Base-by-base conservation (phyloP, 768 basidiomycete genomes). In the Lanmaoa pseudosensibilis region DNA sequence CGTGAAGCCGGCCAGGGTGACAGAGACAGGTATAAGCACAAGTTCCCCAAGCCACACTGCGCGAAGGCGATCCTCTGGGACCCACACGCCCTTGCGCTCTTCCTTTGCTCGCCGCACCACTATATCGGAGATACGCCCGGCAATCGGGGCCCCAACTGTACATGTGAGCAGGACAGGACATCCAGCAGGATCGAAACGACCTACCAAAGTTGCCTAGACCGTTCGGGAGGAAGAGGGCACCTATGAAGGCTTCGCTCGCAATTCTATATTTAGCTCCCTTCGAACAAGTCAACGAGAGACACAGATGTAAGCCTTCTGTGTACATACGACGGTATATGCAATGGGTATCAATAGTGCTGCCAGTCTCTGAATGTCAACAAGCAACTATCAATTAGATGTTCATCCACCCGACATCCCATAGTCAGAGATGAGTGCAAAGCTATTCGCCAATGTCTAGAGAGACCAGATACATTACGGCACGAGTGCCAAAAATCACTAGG, bases 11-110 rank as follows among this genome's bases (percentile, higher is more conserved):
- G 75, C 77, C 0, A 71, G 48, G 0, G 82, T 64, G 3, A 84
- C 67, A 1, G 85, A 81, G 1, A 84, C 27, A 0, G 87, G 89
- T 4, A 80, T 73, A 30, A 87, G 70, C 18, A 81, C 33, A 0
- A 77, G 69, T 4, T 76, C 77, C 10, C 82, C 81, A 7, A 75
- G 60, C 34, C 83, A 65, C 2, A 80, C 73, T 2, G 77, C 84
- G 1, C 83, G 77, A 25, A 89, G 75, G 6, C 87, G 81, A 59
- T 87, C 88, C 67, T 90, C 87, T 0, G 87, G 87, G 41, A 82
- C 79, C 85, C 84, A 87, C 2, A 73, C 61, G 1, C 85, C 86
- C 0, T 76, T 77, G 23, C 86, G 79, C 8, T 72, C 65, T 45
- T 75, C 69, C 16, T 78, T 78, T 71, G 81, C 84, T 38, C 63